phyloP scores from a whole-genome alignment of 2,329 filamentous ascomycete genomes.

The Fusarium aywerte region DNA sequence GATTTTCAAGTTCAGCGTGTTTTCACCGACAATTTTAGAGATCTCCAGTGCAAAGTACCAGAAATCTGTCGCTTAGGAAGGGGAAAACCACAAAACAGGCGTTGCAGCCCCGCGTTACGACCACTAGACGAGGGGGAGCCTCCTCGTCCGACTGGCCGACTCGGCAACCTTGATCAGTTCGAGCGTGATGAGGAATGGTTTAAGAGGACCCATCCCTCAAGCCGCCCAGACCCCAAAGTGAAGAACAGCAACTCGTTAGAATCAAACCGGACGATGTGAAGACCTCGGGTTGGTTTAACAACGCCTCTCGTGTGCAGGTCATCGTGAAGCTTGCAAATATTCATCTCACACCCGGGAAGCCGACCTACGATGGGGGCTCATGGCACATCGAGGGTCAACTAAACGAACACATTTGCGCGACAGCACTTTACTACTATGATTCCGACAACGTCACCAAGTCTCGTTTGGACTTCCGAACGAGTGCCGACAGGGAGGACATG shows the following conservation, averaged over 20 bases:
- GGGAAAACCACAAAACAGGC: not conserved
- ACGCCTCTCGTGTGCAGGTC: conserved; percentile 61
- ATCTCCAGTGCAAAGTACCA: conserved; percentile 28
- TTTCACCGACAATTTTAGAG: conserved; percentile 7
- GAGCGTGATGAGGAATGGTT: conserved; percentile 47
- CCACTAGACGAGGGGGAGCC: conserved; percentile 42
- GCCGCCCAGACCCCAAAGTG: conserved; percentile 13
- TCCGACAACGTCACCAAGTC: conserved; percentile 67
- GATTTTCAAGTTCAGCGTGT: conserved; percentile 47
- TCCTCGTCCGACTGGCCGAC: conserved; percentile 21
- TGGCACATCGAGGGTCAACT: conserved; percentile 67
- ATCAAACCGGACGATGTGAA: conserved; percentile 43
- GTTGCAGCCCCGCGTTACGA: not conserved
- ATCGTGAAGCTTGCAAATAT: conserved; percentile 73
- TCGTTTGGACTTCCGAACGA: conserved; percentile 61
- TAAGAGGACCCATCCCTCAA: conserved; percentile 38
- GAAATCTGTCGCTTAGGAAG: conserved; percentile 38
- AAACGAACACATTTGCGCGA: conserved; percentile 73
- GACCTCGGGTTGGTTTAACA: conserved; percentile 45
- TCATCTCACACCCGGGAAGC: conserved; percentile 67
- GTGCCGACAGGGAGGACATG: conserved; percentile 49
- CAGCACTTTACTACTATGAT: conserved; percentile 71
- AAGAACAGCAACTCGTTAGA: conserved; percentile 4
- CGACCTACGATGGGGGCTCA: conserved; percentile 62
- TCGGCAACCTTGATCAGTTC: conserved; percentile 38